Evolutionary conservation across 129 eudicot species (phyloP).

Genomic region (Flaveria trinervia): DNA sequence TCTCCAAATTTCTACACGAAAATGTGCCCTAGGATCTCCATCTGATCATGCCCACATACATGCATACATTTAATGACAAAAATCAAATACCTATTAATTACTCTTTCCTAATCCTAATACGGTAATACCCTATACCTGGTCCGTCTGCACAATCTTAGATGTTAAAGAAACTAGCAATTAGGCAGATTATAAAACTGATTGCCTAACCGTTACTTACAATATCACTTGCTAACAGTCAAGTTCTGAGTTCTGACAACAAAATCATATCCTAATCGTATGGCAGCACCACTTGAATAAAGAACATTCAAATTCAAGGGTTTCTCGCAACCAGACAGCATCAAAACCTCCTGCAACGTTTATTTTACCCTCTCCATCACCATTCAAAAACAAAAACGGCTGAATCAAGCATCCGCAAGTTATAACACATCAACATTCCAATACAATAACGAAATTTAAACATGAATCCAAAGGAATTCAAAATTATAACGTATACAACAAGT

Average conservation of each 20-base stretch:
- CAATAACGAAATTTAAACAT: neutral
- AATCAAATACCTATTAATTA: neutral
- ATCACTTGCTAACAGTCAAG: slow-evolving; percentile 4
- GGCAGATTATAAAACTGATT: neutral
- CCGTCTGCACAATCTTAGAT: slow-evolving; percentile 10
- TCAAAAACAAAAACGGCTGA: neutral
- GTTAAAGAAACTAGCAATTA: neutral
- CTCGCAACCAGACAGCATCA: slow-evolving; percentile 7
- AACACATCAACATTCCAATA: neutral
- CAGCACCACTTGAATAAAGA: neutral
- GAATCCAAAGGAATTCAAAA: slow-evolving; percentile 5
- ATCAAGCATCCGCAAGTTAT: slow-evolving; percentile 1
- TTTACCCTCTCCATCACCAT: neutral
- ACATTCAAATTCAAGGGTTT: slow-evolving; percentile 10
- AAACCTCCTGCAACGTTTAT: slow-evolving; percentile 8
- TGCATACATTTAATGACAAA: neutral
- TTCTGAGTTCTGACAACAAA: neutral
- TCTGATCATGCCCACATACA: neutral
- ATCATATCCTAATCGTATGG: neutral
- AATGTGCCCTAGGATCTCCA: neutral
- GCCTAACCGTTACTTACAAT: neutral
- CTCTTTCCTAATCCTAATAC: neutral
- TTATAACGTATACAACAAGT: slow-evolving; percentile 17
- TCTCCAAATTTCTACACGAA: neutral
- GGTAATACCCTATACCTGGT: neutral